A percentile compares a stretch with the other conserved stretches of the same genome.
These are phyloP conservation scores for Botryotinia convoluta DNA, from an alignment of 2,329 filamentous ascomycete genomes.

Conservation along the genomic window DNA sequence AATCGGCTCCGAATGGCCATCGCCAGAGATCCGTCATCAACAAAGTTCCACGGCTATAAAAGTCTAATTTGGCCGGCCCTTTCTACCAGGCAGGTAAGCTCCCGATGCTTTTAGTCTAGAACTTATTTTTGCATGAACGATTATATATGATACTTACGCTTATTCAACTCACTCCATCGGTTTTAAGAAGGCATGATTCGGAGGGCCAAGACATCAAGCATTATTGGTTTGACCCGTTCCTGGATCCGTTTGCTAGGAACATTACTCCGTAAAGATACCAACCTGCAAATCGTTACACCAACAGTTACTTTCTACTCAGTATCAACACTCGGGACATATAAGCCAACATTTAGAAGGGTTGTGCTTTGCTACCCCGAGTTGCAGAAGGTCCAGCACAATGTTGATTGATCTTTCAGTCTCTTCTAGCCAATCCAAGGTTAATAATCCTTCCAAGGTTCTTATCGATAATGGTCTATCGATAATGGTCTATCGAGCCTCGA, in stretches of 20 bases:
- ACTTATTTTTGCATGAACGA: background rate
- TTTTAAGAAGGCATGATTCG: conserved; percentile 4
- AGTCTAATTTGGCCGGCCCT: background rate
- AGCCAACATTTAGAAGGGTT: background rate
- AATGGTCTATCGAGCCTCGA: background rate
- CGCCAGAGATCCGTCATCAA: background rate
- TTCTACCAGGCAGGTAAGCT: background rate
- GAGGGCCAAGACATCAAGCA: conserved; percentile 6
- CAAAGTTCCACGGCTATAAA: background rate
- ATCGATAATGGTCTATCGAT: background rate
- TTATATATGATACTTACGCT: background rate
- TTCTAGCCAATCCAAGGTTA: background rate
- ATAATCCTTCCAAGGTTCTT: background rate
- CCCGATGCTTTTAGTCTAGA: background rate
- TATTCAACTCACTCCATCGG: background rate
- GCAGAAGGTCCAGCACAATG: background rate
- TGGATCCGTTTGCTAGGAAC: background rate
- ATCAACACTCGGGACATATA: background rate
- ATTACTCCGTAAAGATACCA: background rate
- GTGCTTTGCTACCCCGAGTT: conserved; percentile 5
- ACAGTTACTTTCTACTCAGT: background rate
- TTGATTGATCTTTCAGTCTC: background rate
- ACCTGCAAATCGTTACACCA: background rate
- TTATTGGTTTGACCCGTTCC: background rate
- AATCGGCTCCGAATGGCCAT: background rate